phyloP scores from a whole-genome alignment of 2,329 filamentous ascomycete species.

The Emergomyces africanus region DNA sequence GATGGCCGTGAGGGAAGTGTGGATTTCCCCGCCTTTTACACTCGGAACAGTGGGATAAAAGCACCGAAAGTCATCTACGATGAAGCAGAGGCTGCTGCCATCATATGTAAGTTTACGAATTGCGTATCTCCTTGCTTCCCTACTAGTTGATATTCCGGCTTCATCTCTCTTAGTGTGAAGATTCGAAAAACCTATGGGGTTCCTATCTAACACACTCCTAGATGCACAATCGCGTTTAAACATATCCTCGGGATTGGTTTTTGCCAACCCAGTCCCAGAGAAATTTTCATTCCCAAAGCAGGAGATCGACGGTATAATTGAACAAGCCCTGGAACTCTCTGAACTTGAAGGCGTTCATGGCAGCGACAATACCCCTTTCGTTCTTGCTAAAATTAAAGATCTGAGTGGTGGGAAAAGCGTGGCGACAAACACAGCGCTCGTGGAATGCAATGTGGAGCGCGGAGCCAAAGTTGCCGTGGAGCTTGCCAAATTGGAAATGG shows the following conservation, averaged over 20 bases:
- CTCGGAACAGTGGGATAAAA: conserved; percentile 67
- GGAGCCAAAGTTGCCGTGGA: conserved; percentile 54
- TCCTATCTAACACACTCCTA: conserved; percentile 14
- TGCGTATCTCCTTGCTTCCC: conserved; percentile 3
- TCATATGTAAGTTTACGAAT: conserved; percentile 48
- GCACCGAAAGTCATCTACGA: conserved; percentile 64
- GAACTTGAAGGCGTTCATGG: conserved; percentile 54
- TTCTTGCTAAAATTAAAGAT: conserved; percentile 66
- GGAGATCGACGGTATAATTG: conserved; percentile 58
- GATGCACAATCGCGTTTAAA: conserved; percentile 60
- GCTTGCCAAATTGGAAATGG: conserved; percentile 42
- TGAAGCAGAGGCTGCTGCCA: conserved; percentile 75
- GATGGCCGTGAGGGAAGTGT: conserved; percentile 60
- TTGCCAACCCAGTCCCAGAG: conserved; percentile 77
- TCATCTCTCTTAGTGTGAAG: neutral
- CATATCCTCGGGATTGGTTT: conserved; percentile 66
- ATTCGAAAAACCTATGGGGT: neutral
- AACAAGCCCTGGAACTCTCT: conserved; percentile 53
- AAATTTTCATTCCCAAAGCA: conserved; percentile 55
- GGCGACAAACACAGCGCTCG: conserved; percentile 57
- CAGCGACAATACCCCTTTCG: conserved; percentile 71
- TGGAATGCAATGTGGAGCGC: conserved; percentile 53
- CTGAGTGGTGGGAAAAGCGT: conserved; percentile 61
- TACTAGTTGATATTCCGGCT: neutral
- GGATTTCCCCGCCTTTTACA: conserved; percentile 90